Evolutionary conservation across 83 land plant genomes (phyloP).

Genomic region (Thuja plicata): DNA sequence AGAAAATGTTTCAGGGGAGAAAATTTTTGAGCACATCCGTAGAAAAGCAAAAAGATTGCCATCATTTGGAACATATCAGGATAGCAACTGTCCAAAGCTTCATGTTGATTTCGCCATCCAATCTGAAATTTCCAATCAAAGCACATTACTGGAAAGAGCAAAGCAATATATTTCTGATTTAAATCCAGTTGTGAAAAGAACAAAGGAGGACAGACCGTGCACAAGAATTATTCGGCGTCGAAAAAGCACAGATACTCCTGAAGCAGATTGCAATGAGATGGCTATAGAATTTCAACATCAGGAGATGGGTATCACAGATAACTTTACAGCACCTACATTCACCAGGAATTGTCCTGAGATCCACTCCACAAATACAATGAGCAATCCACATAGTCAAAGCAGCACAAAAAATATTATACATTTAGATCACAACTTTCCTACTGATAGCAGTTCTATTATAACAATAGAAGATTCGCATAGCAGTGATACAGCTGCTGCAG

Average conservation of each 20-base stretch:
- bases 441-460: constrained; percentile 10
- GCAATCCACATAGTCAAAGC: background rate
- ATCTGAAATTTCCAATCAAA: background rate
- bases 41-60: constrained; percentile 47
- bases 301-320: background rate
- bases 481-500: background rate
- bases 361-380: background rate
- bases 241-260: background rate
- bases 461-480: constrained; percentile 1
- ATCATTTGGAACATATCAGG: constrained; percentile 7
- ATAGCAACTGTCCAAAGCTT: constrained; percentile 10
- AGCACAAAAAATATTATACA: background rate
- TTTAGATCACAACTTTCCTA: background rate
- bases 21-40: constrained; percentile 39
- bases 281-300: background rate
- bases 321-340: background rate
- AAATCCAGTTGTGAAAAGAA: background rate
- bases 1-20: constrained; percentile 15
- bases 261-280: background rate
- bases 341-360: background rate
- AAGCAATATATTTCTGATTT: background rate
- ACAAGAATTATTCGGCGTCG: background rate
- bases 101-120: background rate
- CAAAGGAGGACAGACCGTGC: background rate
- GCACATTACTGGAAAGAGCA: background rate